Evolutionary conservation across 768 basidiomycete genomes (phyloP), one percentile per base, ranked within the genome.

Genomic region (Psilocybe cubensis): DNA sequence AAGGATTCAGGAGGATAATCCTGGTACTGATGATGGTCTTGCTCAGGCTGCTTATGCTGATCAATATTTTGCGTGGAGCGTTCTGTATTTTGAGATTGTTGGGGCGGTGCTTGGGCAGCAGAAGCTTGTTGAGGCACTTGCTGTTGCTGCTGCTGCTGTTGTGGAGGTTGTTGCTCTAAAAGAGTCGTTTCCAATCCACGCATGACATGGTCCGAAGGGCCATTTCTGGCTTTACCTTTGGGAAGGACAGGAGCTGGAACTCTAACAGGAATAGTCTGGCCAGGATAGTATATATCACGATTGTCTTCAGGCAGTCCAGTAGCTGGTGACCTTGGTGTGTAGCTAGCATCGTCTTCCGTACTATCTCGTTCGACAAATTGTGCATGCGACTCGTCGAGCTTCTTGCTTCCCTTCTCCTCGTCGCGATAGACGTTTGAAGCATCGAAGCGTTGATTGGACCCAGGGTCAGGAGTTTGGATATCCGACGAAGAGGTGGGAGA

Each of bases 291-390:
- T 8, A 65, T 63, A 10, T 69, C 68, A 11, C 60, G 60, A 56
- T 54, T 57, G 31, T 60, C 65, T 20, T 85, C 83, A 2, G 88
- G 87, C 17, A 89, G 75, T n/a, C 73, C 77, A 11, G 78, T 79
- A 28, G 83, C 81, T 1, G 88, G 87, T 2, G 89, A 91, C 21
- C 87, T 82, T 4, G 89, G 89, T 0, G 89, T 91, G 61, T 81
- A 87, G 5, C 78, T 76, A 21, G 79, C 82, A 17, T 80, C 83
- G 38, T 86, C 83, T 29, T 82, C 79, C 17, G 76, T 73, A 54
- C 67, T 77, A 28, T 78, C 76, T 21, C 74, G 69, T 42, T 73
- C 70, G 41, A 70, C 23, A 61, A 77, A 76, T 44, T 72, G 51
- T 43, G 68, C 69, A 44, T 72, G 69, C 4, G 58, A 66, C 35